Percentiles rank a stretch among this genome's conserved stretches.
These are phyloP conservation scores for Colletotrichum ledebouriae DNA, from an alignment of 2,329 filamentous ascomycete genomes.

Conservation along the genomic window DNA sequence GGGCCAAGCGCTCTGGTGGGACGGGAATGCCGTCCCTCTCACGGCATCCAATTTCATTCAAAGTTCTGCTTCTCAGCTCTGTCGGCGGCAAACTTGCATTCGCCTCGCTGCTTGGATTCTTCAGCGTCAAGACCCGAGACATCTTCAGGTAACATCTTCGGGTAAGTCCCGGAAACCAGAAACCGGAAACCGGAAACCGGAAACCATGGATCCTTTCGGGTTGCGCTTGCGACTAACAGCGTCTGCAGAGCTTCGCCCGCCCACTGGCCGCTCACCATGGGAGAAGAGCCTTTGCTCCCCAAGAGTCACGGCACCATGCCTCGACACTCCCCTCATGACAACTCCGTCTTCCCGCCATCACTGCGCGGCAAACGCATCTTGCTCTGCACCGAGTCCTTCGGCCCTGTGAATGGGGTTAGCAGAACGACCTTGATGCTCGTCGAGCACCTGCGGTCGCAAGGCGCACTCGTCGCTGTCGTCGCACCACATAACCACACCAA, in stretches of 20 bases:
- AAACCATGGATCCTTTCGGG: too few species aligned
- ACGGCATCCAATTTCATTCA: background rate
- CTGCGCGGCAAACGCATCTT: constrained; percentile 74
- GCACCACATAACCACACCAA: constrained; percentile 71
- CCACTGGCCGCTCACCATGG: constrained; percentile 11
- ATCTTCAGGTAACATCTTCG: background rate
- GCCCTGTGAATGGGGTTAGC: constrained; percentile 80
- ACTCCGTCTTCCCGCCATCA: constrained; percentile 59
- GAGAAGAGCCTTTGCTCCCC: constrained; percentile 26
- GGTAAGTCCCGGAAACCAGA: background rate
- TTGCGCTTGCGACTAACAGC: too few species aligned
- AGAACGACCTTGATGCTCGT: constrained; percentile 78
- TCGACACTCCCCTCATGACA: constrained; percentile 51
- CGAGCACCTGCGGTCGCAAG: constrained; percentile 74
- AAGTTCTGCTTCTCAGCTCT: background rate
- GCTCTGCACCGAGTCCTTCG: constrained; percentile 79
- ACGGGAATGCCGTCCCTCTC: background rate
- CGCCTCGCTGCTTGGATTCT: background rate
- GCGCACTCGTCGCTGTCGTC: constrained; percentile 75
- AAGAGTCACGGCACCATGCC: constrained; percentile 23
- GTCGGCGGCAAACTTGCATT: background rate
- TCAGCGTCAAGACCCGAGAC: constrained; percentile 9
- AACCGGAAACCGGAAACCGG: background rate
- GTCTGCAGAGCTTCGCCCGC: background rate
- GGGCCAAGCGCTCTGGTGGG: constrained; percentile 20